Percentiles rank a stretch among this genome's conserved stretches.
Evolutionary conservation across 495 filamentous ascomycete genomes (phyloP).

Genomic region (Aspergillus incahuasiensis): DNA sequence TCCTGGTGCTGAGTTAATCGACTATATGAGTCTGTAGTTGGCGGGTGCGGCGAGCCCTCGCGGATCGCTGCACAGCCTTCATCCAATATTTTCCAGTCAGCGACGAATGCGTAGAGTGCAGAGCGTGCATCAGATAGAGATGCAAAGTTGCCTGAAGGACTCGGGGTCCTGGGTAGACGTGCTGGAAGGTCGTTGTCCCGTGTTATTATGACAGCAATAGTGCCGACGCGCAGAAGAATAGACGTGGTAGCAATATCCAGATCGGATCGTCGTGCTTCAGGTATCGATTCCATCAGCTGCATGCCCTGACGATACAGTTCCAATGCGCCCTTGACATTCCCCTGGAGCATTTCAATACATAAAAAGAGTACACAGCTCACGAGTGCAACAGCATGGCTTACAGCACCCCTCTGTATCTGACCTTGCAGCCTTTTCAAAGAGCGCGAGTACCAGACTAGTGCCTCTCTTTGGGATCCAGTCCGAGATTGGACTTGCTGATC

Average conservation of each 20-base stretch:
- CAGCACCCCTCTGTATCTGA: slow-evolving; percentile 23
- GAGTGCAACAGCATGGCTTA: slow-evolving; percentile 36
- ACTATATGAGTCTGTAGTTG: too few relatives aligned
- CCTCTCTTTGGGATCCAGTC: background rate
- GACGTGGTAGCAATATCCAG: slow-evolving; percentile 14
- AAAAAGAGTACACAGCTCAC: slow-evolving; percentile 51
- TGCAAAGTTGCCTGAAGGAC: background rate
- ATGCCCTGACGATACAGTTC: slow-evolving; percentile 36
- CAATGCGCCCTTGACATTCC: slow-evolving; percentile 42
- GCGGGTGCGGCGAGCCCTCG: background rate
- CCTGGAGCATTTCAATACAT: slow-evolving; percentile 50
- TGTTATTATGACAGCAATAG: slow-evolving; percentile 21
- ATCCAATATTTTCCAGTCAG: slow-evolving; percentile 9
- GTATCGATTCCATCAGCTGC: slow-evolving; percentile 11
- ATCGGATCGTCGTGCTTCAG: background rate
- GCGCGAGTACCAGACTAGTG: slow-evolving; percentile 42
- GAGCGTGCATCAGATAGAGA: slow-evolving; percentile 15
- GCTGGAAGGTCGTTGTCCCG: slow-evolving; percentile 6
- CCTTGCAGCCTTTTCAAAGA: slow-evolving; percentile 34
- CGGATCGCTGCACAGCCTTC: background rate
- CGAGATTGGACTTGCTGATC: too few relatives aligned
- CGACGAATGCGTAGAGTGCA: background rate
- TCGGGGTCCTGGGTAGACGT: background rate
- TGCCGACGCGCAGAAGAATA: slow-evolving; percentile 22
- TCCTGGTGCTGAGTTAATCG: too few relatives aligned